These are phyloP conservation scores for Pseudohyphozyma bogoriensis DNA, from an alignment of 768 basidiomycete genomes.

Conservation along the genomic window DNA sequence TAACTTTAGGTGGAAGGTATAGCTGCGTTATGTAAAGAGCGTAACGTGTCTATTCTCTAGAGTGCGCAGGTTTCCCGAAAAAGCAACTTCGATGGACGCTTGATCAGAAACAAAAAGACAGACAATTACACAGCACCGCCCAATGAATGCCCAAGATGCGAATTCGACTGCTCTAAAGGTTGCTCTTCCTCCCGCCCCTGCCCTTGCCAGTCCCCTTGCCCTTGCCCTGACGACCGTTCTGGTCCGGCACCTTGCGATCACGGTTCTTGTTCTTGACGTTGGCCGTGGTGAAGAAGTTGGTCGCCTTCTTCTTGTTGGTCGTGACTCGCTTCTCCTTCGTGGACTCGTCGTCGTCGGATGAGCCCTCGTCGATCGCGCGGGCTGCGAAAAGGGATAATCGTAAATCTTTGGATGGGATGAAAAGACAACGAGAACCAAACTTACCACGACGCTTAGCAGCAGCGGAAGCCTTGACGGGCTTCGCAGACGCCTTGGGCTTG, in stretches of 20 bases:
- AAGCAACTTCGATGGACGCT: no score
- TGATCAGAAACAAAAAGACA: no score
- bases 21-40: no score
- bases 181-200: not conserved
- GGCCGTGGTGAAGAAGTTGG: constrained; percentile 45
- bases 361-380: constrained; percentile 35
- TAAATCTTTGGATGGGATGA: not conserved
- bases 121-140: no score
- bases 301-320: constrained; percentile 88
- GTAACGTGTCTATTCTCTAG: no score
- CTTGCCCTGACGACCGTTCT: not conserved
- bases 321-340: constrained; percentile 71
- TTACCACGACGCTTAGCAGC: constrained; percentile 15
- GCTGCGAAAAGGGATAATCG: not conserved
- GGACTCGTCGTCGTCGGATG: constrained; percentile 40
- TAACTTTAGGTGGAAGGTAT: no score
- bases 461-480: no score
- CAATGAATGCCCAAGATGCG: no score
- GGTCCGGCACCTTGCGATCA: not conserved
- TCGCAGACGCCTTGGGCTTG: constrained; percentile 6
- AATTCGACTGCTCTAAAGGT: no score
- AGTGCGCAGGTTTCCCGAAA: no score
- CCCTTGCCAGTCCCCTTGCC: constrained; percentile 10
- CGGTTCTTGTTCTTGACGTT: constrained; percentile 29
- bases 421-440: not conserved